Evolutionary conservation across 176 grass and related monocot genomes (phyloP).

Genomic region (Carex scoparia): DNA sequence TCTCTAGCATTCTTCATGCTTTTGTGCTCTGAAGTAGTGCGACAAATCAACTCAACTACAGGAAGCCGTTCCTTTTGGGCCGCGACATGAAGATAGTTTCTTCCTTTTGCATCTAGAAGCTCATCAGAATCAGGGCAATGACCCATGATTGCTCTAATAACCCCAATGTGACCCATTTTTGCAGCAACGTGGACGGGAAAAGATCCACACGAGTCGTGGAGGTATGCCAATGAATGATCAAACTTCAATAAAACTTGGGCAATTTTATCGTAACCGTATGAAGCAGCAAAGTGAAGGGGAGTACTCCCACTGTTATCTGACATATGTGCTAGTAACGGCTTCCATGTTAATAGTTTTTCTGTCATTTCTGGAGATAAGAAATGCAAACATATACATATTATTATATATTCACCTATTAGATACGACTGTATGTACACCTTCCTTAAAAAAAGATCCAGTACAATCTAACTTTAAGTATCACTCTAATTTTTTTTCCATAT

Average conservation of each 20-base stretch:
- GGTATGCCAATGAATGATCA: not conserved
- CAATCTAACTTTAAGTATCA: too few species aligned
- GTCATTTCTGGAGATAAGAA: slow-evolving; percentile 18
- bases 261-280: too few species aligned
- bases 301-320: too few species aligned
- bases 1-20: slow-evolving; percentile 30
- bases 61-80: not conserved
- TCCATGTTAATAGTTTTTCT: too few species aligned
- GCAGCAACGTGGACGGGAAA: slow-evolving; percentile 44
- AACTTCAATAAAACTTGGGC: too few species aligned
- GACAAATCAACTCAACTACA: not conserved
- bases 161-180: not conserved
- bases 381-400: not conserved
- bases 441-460: too few species aligned
- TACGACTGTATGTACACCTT: not conserved
- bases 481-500: too few species aligned
- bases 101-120: slow-evolving; percentile 19
- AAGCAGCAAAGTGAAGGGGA: too few species aligned
- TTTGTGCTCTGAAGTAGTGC: slow-evolving; percentile 13
- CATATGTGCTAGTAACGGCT: too few species aligned
- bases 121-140: slow-evolving; percentile 21
- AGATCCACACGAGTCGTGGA: not conserved
- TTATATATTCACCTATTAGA: not conserved
- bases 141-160: not conserved
- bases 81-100: slow-evolving; percentile 47